A percentile compares a stretch with the other conserved stretches of the same genome.
Evolutionary conservation across 2,329 filamentous ascomycete genomes (phyloP).

Genomic region (Coniochaeta ligniaria): DNA sequence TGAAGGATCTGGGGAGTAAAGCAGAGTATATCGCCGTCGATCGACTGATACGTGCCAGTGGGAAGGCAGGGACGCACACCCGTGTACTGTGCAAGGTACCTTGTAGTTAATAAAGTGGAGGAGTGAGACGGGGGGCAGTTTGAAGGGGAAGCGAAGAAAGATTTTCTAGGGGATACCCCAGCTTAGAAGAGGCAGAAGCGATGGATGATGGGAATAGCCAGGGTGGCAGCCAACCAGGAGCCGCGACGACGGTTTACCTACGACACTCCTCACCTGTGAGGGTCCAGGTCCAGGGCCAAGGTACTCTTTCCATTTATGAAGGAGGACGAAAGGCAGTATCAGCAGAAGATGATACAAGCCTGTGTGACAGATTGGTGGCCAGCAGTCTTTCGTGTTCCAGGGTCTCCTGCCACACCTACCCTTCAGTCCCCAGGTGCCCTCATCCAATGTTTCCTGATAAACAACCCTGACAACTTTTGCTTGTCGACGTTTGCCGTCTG

Average conservation of each 20-base stretch:
- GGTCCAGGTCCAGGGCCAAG: constrained; percentile 1
- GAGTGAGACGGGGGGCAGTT: background rate
- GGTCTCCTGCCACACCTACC: background rate
- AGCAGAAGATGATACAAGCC: constrained; percentile 25
- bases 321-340: constrained; percentile 21
- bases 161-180: background rate
- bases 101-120: constrained; percentile 1
- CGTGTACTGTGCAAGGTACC: too few species aligned
- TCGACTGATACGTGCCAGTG: background rate
- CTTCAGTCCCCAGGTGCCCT: background rate
- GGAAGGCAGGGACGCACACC: background rate
- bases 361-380: constrained; percentile 32
- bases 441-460: background rate
- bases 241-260: background rate
- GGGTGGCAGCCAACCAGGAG: constrained; percentile 5
- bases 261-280: background rate
- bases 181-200: constrained; percentile 3
- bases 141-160: background rate
- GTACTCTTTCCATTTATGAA: constrained; percentile 20
- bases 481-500: background rate
- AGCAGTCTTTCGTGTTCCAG: constrained; percentile 6
- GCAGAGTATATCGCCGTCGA: background rate
- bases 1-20: background rate
- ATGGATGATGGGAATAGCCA: background rate
- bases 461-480: background rate